Evolutionary conservation across 177 flowering plant genomes (phyloP).

Genomic region (Vitis hybrid): DNA sequence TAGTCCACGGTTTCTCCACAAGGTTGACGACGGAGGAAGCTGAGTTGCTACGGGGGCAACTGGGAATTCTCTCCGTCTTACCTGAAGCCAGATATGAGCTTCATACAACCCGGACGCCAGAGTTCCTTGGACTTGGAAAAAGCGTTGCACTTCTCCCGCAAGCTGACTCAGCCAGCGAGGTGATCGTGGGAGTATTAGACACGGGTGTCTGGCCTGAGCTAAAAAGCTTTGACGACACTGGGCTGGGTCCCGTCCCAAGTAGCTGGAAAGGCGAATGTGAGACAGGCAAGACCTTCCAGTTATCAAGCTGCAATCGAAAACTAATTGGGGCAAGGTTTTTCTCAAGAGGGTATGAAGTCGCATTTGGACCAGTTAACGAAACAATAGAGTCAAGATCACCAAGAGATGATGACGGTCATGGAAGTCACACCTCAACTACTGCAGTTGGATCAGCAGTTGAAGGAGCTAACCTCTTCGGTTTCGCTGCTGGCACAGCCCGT

Average conservation of each 20-base stretch:
- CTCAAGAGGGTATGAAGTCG: constrained; percentile 49
- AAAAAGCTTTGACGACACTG: constrained; percentile 48
- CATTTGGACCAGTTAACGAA: constrained; percentile 48
- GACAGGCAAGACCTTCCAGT: constrained; percentile 32
- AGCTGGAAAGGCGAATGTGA: constrained; percentile 62
- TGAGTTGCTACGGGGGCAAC: constrained; percentile 21
- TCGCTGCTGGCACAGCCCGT: constrained; percentile 63
- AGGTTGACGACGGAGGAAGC: constrained; percentile 56
- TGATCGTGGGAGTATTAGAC: constrained; percentile 55
- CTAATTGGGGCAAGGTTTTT: constrained; percentile 61
- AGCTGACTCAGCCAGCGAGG: constrained; percentile 38
- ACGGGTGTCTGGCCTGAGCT: constrained; percentile 71
- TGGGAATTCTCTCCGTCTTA: constrained; percentile 52
- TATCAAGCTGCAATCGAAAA: constrained; percentile 49
- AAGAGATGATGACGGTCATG: constrained; percentile 71
- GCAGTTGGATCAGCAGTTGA: constrained; percentile 59
- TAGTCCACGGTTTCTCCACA: constrained; percentile 73
- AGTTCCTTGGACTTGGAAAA: constrained; percentile 58
- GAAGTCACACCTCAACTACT: constrained; percentile 70
- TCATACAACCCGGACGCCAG: constrained; percentile 73
- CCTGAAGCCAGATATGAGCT: constrained; percentile 57
- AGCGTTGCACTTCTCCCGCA: constrained; percentile 31
- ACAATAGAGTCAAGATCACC: constrained; percentile 50
- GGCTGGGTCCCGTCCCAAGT: constrained; percentile 46
- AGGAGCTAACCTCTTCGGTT: constrained; percentile 54